These are phyloP conservation scores for Aspergillus cavernicola DNA, from an alignment of 495 filamentous ascomycete genomes.

Conservation along the genomic window DNA sequence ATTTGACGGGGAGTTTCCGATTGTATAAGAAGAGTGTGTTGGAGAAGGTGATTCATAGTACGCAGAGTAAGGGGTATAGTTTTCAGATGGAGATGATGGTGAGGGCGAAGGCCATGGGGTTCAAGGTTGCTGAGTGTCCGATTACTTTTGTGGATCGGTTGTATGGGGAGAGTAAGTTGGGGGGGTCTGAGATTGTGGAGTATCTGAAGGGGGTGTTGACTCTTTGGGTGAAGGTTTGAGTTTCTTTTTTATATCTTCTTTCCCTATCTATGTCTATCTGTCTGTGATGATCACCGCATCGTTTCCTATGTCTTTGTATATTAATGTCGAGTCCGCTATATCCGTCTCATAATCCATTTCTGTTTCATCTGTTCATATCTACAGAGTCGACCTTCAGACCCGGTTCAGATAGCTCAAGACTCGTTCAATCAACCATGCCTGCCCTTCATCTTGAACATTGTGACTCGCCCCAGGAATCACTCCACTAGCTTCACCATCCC, in stretches of 20 bases:
- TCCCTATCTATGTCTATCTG: background rate
- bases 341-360: conserved; percentile 12
- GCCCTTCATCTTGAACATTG: conserved; percentile 50
- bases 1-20: conserved; percentile 90
- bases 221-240: conserved; percentile 81
- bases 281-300: conserved; percentile 16
- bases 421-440: conserved; percentile 48
- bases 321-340: conserved; percentile 11
- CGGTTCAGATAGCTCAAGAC: conserved; percentile 54
- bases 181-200: conserved; percentile 94
- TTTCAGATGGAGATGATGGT: conserved; percentile 99
- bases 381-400: too few species aligned
- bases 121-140: conserved; percentile 84
- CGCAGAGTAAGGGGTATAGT: conserved; percentile 91
- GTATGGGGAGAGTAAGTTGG: conserved; percentile 93
- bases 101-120: conserved; percentile 88
- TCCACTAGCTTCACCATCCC: conserved; percentile 53
- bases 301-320: conserved; percentile 18
- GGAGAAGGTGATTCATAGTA: conserved; percentile 79
- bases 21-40: conserved; percentile 89
- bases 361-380: background rate
- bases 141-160: conserved; percentile 94
- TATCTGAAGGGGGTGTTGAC: conserved; percentile 90
- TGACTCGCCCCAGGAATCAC: conserved; percentile 60
- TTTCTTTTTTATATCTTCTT: background rate